Evolutionary conservation across 352 stramenopile genomes (phyloP), one percentile per base, ranked within the genome.

Genomic region (Bremia lactucae): DNA sequence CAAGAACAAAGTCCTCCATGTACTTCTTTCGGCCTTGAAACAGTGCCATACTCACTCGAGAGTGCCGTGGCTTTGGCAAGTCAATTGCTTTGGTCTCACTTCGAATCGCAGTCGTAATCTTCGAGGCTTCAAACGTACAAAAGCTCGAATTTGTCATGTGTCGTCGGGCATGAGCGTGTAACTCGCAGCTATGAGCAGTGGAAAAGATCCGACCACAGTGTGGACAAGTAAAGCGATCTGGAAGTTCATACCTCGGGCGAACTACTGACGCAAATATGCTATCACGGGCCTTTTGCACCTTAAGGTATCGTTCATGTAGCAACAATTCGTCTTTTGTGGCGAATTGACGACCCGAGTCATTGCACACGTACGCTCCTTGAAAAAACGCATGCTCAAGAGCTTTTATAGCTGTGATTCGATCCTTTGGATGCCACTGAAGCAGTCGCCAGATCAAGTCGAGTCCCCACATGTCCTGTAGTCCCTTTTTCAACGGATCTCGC

Each of bases 401-500:
- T 5, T 91, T 72, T 4, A 56, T 31, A 0, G 76, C 71, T 18
- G 65, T 65, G 23, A 98, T 94, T 18, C 94, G 71, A 31, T 97
- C 67, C 8, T 60, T 61, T 9, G 94, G 91, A 66, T 97, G 68
- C 82, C 83, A 98, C 21, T 93, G 82, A 16, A 98, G 70, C 26
- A 98, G 57, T 23, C 83, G 75, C 79, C 83, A 97, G 46, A 98
- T 86, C 16, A 98, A 62, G 68, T 98, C 82, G 15, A 98, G 61
- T 1, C 74, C 74, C 55, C 60, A 91, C 0, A 45, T 39, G 36
- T 87, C 68, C 52, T 86, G 67, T 35, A 97, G 87, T 3, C 93
- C 93, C 2, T 83, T 76, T 25, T 80, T 86, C 8, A 97, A 68
- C 25, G 85, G 87, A 61, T 98, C 93, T 10, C 93, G 65, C 21